Evolutionary conservation across 163 green algal genomes (phyloP).

Genomic region (Chlamydomonas reinhardtii): DNA sequence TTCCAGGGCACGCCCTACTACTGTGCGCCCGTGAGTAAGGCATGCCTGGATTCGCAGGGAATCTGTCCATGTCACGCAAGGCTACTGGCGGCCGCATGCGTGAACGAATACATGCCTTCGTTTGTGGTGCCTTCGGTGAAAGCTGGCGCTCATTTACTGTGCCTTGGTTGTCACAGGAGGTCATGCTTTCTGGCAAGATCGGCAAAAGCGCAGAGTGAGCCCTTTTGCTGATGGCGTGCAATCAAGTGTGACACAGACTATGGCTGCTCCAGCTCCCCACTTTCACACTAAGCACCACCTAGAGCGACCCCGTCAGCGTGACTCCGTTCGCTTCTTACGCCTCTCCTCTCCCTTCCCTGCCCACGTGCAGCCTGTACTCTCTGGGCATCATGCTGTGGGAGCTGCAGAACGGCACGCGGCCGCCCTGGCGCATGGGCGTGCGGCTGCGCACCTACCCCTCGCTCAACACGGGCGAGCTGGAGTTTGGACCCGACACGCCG

Average conservation of each 20-base stretch:
- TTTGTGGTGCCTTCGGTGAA: too few species aligned
- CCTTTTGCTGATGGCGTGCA: too few species aligned
- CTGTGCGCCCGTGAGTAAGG: conserved; percentile 44
- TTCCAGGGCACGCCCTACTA: conserved; percentile 48
- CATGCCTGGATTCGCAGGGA: too few species aligned
- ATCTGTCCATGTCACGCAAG: too few species aligned
- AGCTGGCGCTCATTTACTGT: too few species aligned
- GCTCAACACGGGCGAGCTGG: conserved; percentile 47
- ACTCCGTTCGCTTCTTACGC: not conserved
- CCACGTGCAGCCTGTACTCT: conserved; percentile 24
- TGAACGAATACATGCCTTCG: too few species aligned
- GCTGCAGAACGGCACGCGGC: conserved; percentile 37
- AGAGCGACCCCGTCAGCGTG: not conserved
- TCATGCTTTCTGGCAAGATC: conserved; percentile 44
- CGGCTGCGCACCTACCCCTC: conserved; percentile 40
- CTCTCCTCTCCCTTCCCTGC: not conserved
- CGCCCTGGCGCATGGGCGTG: conserved; percentile 35
- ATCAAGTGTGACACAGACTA: too few species aligned
- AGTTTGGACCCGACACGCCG: conserved; percentile 15
- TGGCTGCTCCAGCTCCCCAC: not conserved
- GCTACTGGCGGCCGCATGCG: too few species aligned
- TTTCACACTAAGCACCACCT: not conserved
- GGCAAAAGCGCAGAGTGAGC: conserved; percentile 44
- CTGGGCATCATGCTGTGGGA: conserved; percentile 51
- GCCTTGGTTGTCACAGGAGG: conserved; percentile 31